Evolutionary conservation across 306 rosid genomes (phyloP), one percentile per base, ranked within the genome.

Genomic region (Dryas alaskensis): DNA sequence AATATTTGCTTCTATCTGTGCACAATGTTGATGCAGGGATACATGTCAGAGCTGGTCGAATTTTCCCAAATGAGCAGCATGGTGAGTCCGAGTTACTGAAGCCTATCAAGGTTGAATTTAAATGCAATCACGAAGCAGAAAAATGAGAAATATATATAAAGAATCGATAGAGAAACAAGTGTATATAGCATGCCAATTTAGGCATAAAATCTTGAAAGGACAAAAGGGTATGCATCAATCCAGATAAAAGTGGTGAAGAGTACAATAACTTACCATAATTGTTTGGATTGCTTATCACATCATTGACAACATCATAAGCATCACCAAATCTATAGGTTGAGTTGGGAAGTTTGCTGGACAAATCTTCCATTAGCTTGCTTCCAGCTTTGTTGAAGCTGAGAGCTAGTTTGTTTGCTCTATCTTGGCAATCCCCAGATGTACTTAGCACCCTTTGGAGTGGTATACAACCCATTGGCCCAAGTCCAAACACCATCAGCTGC

Each of bases 401-500:
- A 74, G 99, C 98, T 57, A 94, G 79, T 25, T 88, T 87, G 83
- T 94, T 94, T 73, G 92, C 59, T 65, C 52, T 84, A 1, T 81
- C 90, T 79, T 84, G 77, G 69, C 99, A 94, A 46, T 52, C 77
- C 52, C 96, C 92, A 11, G 92, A 72, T 12, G 89, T 57, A 75
- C 82, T 92, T 6, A 94, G 86, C 46, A 94, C 97, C 80, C 99
- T 90, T 57, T 90, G 97, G 22, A 93, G 93, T 14, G 97, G 98
- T 79, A 90, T 90, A 81, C 96, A 93, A 7, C 98, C 98, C 98
- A 90, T 89, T 63, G 98, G 98, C 4, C 97, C 97, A 17, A 90
- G 76, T 60, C 98, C 98, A 81, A 93, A 91, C 75, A 90, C 96
- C 83, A 87, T 84, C 71, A 94, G 72, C 81, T 92, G 65, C 82